Conservation (phyloP, 1,139 yeast species). For the Yamadazyma triangularis region DNA sequence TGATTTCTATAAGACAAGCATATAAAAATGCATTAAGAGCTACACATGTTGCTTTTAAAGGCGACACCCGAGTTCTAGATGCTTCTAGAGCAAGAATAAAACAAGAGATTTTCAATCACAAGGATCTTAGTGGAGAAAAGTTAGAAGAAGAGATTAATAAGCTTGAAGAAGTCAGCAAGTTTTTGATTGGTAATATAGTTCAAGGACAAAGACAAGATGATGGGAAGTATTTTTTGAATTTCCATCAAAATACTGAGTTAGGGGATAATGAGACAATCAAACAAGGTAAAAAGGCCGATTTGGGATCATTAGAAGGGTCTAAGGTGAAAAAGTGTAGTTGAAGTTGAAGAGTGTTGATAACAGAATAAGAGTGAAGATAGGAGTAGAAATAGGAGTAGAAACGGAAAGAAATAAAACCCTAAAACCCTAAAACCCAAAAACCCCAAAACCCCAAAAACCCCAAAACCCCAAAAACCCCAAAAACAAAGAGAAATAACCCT, state of each 20-base stretch:
- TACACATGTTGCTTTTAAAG: conserved; percentile 59
- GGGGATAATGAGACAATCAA: conserved; percentile 75
- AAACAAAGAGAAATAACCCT: too few relatives aligned
- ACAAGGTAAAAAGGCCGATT: conserved; percentile 23
- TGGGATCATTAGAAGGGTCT: conserved; percentile 43
- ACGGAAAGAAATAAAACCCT: too few relatives aligned
- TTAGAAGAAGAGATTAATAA: conserved; percentile 53
- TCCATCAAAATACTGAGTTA: conserved; percentile 78
- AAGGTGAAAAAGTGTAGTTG: conserved; percentile 14
- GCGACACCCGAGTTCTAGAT: conserved; percentile 47
- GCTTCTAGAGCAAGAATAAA: conserved; percentile 68
- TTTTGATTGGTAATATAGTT: conserved; percentile 70
- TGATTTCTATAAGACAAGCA: conserved; percentile 40
- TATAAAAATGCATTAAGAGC: conserved; percentile 73
- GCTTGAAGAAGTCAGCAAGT: conserved; percentile 63
- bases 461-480: too few relatives aligned
- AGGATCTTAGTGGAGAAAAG: conserved; percentile 26
- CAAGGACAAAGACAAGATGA: conserved; percentile 64
- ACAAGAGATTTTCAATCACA: conserved; percentile 48
- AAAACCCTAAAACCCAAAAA: too few relatives aligned
- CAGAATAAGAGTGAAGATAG: too few relatives aligned
- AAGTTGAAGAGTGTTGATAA: too few relatives aligned
- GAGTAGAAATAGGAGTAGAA: too few relatives aligned
- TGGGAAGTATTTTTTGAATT: conserved; percentile 51
- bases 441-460: too few relatives aligned